phyloP scores from a whole-genome alignment of 192 early-diverging fungal genomes.

The Podochytrium sp. region DNA sequence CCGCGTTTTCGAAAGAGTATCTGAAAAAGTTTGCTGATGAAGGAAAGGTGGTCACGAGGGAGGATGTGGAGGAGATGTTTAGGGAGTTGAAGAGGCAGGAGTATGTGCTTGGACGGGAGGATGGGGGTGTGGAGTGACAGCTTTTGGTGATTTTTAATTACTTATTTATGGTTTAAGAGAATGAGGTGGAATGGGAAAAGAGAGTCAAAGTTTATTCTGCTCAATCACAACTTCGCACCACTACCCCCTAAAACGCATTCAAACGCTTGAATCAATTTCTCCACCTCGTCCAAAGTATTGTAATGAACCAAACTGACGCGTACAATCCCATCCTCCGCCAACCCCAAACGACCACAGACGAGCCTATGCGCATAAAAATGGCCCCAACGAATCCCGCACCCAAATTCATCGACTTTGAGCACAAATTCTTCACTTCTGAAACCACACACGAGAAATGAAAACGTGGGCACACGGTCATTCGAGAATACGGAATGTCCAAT shows the following conservation, averaged over 20 bases:
- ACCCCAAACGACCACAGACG: slow-evolving; percentile 1
- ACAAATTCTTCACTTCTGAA: slow-evolving; percentile 27
- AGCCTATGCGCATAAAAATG: slow-evolving; percentile 33
- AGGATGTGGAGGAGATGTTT: slow-evolving; percentile 80
- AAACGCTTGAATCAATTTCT: slow-evolving; percentile 21
- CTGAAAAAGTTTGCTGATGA: slow-evolving; percentile 71
- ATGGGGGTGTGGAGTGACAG: too few species aligned
- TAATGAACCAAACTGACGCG: slow-evolving; percentile 39
- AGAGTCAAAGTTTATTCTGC: too few species aligned
- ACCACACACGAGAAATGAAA: not conserved
- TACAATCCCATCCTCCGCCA: slow-evolving; percentile 33
- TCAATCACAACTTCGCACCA: too few species aligned
- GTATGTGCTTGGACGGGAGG: too few species aligned
- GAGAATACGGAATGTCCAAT: not conserved
- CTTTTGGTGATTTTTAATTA: too few species aligned
- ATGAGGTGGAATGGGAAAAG: too few species aligned
- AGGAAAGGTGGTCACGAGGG: slow-evolving; percentile 72
- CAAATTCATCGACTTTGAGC: not conserved
- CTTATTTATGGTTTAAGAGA: too few species aligned
- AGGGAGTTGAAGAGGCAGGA: slow-evolving; percentile 25
- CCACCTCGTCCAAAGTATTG: slow-evolving; percentile 41
- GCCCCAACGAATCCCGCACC: slow-evolving; percentile 15
- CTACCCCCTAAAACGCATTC: too few species aligned
- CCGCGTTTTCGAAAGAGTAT: slow-evolving; percentile 70
- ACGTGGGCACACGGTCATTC: not conserved